Evolutionary conservation across 768 basidiomycete species (phyloP).

Genomic region (Lactifluus volemus): DNA sequence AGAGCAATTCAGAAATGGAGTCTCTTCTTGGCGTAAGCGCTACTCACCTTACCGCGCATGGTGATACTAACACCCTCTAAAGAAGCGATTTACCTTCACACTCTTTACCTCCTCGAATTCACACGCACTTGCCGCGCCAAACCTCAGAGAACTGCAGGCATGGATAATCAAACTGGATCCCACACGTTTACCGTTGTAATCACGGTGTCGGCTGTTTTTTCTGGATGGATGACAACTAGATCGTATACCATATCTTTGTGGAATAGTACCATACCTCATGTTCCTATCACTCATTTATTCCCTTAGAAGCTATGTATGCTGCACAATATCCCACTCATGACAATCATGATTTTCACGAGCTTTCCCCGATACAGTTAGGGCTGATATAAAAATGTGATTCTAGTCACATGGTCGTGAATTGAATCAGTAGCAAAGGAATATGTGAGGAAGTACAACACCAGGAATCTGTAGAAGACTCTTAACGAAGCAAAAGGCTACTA

Average conservation of each 20-base stretch:
- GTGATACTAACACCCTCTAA: slow-evolving; percentile 7
- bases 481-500: too few species aligned
- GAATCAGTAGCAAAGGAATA: too few species aligned
- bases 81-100: slow-evolving; percentile 85
- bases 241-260: slow-evolving; percentile 15
- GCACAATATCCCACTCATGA: slow-evolving; percentile 13
- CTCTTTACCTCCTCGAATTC: slow-evolving; percentile 90
- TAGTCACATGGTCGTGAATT: too few species aligned
- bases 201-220: not conserved
- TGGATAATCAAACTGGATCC: slow-evolving; percentile 86
- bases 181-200: slow-evolving; percentile 37
- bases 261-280: slow-evolving; percentile 15
- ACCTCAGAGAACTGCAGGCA: slow-evolving; percentile 69
- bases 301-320: slow-evolving; percentile 17
- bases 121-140: slow-evolving; percentile 78
- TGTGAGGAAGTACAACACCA: too few species aligned
- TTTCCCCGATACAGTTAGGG: not conserved
- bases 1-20: slow-evolving; percentile 82
- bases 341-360: slow-evolving; percentile 12
- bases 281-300: slow-evolving; percentile 20
- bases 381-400: too few species aligned
- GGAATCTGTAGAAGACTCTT: too few species aligned
- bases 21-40: slow-evolving; percentile 56
- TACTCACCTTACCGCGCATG: not conserved
- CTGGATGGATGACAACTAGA: slow-evolving; percentile 1